Base-by-base conservation (phyloP, 805 yeast genomes). In the Yamadazyma insecticola region DNA sequence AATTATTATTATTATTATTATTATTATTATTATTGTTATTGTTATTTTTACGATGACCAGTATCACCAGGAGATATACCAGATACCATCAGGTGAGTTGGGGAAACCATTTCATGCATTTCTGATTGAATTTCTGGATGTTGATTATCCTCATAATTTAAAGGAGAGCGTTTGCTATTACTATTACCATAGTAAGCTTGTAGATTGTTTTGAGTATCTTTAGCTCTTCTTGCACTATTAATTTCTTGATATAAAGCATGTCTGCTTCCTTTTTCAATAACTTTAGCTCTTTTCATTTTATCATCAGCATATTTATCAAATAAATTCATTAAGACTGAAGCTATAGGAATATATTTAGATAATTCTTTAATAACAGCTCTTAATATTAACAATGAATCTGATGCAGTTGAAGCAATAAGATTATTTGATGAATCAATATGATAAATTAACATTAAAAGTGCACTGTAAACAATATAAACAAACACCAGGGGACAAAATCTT, bases 381-480 rank as follows among this genome's bases (percentile, higher is more conserved):
- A 63, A 53, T 8, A 60, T 59, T 30, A 48, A 53, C 24, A 66
- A 48, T 14, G 70, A 61, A 42, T 66, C 72, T 8, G 66, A 44
- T 0, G 72, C 71, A 1, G 70, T 60, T 6, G 63, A 49, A 2
- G 70, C 60, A 39, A 66, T 62, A 11, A 57, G 62, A 7, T 53
- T 47, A 40, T 60, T 62, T 17, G 66, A 42, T 3, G 68, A 62
- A 43, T 66, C 72, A 30, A 77, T 69, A 56, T 83, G 90, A 50
- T 80, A 80, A n/a, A 81, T 65, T 53, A 83, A 72, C 71, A 82
- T 78, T 40, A 78, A 64, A 40, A 80, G 64, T 1, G 92, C 85
- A 19, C 78, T 70, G 50, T 76, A 80, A 30, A 71, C 59, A 22
- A 71, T 71, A 47, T 76, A 78, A 19, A 74, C 78, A 44, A 67